These are phyloP conservation scores for Calvatia gigantea DNA, from an alignment of 768 basidiomycete genomes.

Conservation along the genomic window DNA sequence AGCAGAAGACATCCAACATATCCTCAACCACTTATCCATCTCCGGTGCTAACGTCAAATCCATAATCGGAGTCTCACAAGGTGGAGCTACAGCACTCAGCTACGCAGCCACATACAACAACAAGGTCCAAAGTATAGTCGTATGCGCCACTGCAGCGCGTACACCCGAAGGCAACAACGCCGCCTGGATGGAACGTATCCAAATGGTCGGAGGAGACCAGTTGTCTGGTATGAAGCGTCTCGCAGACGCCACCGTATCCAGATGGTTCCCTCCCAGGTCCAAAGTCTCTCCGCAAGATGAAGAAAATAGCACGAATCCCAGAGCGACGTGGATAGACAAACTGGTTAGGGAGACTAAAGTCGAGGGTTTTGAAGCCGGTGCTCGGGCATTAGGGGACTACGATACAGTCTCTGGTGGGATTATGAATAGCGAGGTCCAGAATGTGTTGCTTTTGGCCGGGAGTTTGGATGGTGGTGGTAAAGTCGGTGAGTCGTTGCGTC, in stretches of 20 bases:
- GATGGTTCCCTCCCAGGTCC: conserved; percentile 47
- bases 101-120: conserved; percentile 35
- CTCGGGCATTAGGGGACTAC: conserved; percentile 42
- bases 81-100: conserved; percentile 47
- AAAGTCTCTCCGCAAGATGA: neutral
- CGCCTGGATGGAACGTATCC: conserved; percentile 47
- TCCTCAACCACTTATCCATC: conserved; percentile 23
- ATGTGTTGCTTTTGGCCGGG: conserved; percentile 44
- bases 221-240: conserved; percentile 38
- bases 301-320: neutral
- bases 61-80: conserved; percentile 52
- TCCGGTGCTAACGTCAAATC: conserved; percentile 34
- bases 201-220: conserved; percentile 27
- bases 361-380: conserved; percentile 43
- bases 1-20: conserved; percentile 39
- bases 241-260: conserved; percentile 36
- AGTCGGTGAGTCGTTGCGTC: conserved; percentile 35
- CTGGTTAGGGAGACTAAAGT: conserved; percentile 39
- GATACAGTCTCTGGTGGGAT: conserved; percentile 25
- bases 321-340: conserved; percentile 25
- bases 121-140: conserved; percentile 37
- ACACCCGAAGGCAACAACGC: conserved; percentile 43
- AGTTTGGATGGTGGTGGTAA: conserved; percentile 45
- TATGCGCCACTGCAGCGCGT: conserved; percentile 42
- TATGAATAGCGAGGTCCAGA: conserved; percentile 23